Base-by-base conservation (phyloP, 2,329 filamentous ascomycete species). In the Nemania serpens region DNA sequence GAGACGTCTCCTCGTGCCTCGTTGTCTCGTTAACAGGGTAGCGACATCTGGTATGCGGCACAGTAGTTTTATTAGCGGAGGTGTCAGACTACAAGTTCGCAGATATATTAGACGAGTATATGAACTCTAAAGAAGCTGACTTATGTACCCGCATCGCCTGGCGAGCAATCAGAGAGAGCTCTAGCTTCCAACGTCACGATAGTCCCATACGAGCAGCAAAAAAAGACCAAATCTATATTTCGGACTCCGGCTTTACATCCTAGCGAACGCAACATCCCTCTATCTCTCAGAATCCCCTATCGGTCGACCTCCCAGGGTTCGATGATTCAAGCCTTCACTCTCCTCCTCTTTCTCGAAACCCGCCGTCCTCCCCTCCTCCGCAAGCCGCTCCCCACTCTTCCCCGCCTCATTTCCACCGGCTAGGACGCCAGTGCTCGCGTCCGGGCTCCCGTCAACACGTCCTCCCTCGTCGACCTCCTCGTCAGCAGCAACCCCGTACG, bases 401-500 rank as follows among this genome's bases (percentile, higher is more conserved):
- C 46, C 56, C n/a, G 11, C 12, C 20, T 51, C 59, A 12, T 17
- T 43, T 1, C 18, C 45, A 29, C 49, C 34, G 4, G 13, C 42
- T 9, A 57, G 7, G 11, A 58, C 33, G 3, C 58, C 59, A 39
- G 34, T 54, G 51, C 48, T 55, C 47, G 47, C 34, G 41, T 55
- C 49, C 43, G 15, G 57, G 7, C 45, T 18, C 20, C 20, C 54
- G 20, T 20, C 51, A 6, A 43, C 59, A 29, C 15, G 13, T 18
- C 17, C 29, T 2, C 47, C 17, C 2, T 20, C 11, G n/a, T 22
- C 47, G 3, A n/a, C 33, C 47, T n/a, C 22, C 12, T 34, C 25
- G 15, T 6, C 22, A 48, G 11, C 17, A 43, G 15, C 25, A 4
- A 15, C 29, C 46, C 82, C 85, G 71, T 86, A 86, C 15, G 79